These are phyloP conservation scores for Jimgerdemannia flammicorona DNA, from an alignment of 192 early-diverging fungal species.

Conservation along the genomic window DNA sequence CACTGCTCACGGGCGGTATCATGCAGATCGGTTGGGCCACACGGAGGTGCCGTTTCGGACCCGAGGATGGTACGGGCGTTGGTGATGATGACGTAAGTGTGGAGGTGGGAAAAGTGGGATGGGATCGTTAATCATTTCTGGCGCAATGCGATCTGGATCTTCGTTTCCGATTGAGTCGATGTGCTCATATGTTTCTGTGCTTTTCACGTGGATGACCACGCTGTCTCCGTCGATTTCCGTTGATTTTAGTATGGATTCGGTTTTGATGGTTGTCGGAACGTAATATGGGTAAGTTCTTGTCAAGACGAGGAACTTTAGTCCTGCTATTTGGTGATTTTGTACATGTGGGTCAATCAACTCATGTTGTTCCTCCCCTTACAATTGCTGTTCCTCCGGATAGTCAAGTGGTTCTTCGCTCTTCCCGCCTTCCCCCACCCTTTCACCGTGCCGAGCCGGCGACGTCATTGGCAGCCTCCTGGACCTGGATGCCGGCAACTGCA, in stretches of 20 bases:
- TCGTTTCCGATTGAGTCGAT: not conserved
- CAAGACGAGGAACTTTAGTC: too few relatives aligned
- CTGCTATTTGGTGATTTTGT: conserved; percentile 4
- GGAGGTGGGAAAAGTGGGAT: not conserved
- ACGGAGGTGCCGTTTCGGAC: conserved; percentile 56
- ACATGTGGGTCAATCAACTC: too few relatives aligned
- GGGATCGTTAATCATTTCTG: not conserved
- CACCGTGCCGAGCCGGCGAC: conserved; percentile 53
- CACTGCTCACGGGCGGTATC: conserved; percentile 63
- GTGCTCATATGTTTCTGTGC: not conserved
- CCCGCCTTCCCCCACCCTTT: conserved; percentile 39
- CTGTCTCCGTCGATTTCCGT: too few relatives aligned
- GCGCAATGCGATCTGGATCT: not conserved
- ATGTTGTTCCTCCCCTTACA: not conserved
- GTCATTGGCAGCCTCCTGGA: conserved; percentile 54
- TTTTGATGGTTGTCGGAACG: conserved; percentile 68
- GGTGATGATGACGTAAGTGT: conserved; percentile 56
- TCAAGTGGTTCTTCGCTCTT: conserved; percentile 40
- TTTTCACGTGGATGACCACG: too few relatives aligned
- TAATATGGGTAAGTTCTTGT: conserved; percentile 63
- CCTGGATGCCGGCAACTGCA: conserved; percentile 56
- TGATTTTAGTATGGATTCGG: conserved; percentile 59
- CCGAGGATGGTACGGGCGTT: conserved; percentile 75
- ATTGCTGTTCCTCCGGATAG: conserved; percentile 11
- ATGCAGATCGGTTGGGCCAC: conserved; percentile 84